These are phyloP conservation scores for Crithidia expoeki DNA, from an alignment of 208 protist genomes.

Conservation along the genomic window DNA sequence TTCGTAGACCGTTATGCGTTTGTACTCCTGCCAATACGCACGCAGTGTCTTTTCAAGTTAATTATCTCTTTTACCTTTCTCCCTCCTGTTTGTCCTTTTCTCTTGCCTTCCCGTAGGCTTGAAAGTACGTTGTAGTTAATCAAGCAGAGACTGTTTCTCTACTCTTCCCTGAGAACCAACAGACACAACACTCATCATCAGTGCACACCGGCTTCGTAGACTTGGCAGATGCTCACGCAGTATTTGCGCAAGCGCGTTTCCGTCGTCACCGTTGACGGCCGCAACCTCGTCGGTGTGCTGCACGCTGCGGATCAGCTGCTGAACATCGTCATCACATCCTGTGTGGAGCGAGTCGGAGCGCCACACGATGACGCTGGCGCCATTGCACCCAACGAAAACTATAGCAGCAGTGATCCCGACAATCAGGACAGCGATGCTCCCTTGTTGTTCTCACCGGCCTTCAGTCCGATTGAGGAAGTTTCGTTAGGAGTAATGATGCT, in stretches of 20 bases:
- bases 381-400: constrained; percentile 21
- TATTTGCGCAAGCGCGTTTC: constrained; percentile 79
- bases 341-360: constrained; percentile 65
- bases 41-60: background rate
- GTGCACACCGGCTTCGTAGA: too few relatives aligned
- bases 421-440: background rate
- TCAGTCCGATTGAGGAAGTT: constrained; percentile 50
- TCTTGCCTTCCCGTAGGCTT: background rate
- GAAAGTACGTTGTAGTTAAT: background rate
- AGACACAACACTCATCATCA: too few relatives aligned
- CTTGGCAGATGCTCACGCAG: constrained; percentile 61
- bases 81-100: background rate
- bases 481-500: constrained; percentile 73
- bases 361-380: constrained; percentile 38
- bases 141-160: too few relatives aligned
- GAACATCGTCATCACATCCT: constrained; percentile 77
- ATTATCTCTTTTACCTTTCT: background rate
- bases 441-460: background rate
- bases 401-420: background rate
- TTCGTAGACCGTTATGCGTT: too few relatives aligned
- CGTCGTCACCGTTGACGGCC: constrained; percentile 80
- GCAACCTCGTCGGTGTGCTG: constrained; percentile 78
- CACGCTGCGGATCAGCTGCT: constrained; percentile 83
- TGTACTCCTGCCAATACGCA: too few relatives aligned
- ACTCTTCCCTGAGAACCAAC: constrained; percentile 1